phyloP scores from a whole-genome alignment of 2,329 filamentous ascomycete species.

The Graphium sp. region DNA sequence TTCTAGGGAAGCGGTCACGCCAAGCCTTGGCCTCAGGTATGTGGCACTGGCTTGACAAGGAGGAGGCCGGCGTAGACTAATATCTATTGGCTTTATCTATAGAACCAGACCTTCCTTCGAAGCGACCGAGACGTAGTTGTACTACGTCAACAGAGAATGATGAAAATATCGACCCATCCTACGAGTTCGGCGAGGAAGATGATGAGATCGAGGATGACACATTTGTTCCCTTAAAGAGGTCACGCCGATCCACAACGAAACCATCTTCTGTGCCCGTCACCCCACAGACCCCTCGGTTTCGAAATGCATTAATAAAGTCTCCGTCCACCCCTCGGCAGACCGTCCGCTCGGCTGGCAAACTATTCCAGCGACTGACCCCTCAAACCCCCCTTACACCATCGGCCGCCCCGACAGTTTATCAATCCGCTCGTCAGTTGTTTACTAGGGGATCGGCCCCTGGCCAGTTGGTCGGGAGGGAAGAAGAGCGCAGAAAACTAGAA shows the following conservation, averaged over 20 bases:
- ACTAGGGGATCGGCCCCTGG: constrained; percentile 61
- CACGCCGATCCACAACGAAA: constrained; percentile 12
- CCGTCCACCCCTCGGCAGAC: constrained; percentile 72
- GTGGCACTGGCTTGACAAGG: no score
- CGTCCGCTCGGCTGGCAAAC: constrained; percentile 58
- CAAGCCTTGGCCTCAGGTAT: no score
- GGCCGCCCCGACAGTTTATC: constrained; percentile 61
- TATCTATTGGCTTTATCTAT: no score
- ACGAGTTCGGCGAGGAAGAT: constrained; percentile 17
- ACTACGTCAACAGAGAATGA: constrained; percentile 45
- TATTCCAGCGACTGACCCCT: constrained; percentile 64
- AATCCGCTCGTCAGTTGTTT: constrained; percentile 75
- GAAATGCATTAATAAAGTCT: constrained; percentile 57
- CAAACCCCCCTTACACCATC: constrained; percentile 57
- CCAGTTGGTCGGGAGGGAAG: constrained; percentile 62
- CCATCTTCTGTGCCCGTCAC: constrained; percentile 32
- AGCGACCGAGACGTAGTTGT: constrained; percentile 24
- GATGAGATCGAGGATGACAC: constrained; percentile 5
- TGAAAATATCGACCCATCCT: constrained; percentile 27
- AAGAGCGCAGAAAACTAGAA: constrained; percentile 45
- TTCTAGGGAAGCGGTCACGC: no score
- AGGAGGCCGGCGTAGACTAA: no score
- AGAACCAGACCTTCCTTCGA: constrained; percentile 17
- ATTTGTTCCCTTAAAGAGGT: constrained; percentile 10
- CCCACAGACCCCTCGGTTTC: constrained; percentile 60